These are phyloP conservation scores for Kitagawia praeruptora DNA, from an alignment of 129 eudicot genomes.

Conservation along the genomic window DNA sequence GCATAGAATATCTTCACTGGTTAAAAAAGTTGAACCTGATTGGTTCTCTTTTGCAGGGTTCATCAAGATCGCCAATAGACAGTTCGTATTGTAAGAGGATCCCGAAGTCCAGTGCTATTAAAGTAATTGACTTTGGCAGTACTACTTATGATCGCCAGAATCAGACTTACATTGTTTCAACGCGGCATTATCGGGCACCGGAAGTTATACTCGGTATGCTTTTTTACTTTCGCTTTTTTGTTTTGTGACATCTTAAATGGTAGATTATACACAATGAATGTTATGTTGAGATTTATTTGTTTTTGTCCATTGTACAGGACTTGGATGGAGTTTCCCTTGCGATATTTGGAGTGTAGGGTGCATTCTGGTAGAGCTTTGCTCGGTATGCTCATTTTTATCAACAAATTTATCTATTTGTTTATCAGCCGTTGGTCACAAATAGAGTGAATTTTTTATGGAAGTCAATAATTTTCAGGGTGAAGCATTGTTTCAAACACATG, in stretches of 20 bases:
- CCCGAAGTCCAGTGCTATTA: constrained; percentile 90
- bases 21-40: neutral
- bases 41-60: constrained; percentile 30
- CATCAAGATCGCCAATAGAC: constrained; percentile 67
- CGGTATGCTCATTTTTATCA: constrained; percentile 32
- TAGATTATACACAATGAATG: neutral
- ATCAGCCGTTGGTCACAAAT: neutral
- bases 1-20: neutral
- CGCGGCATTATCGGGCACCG: constrained; percentile 93
- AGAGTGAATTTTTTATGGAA: neutral
- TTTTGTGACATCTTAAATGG: neutral
- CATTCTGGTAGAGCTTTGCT: constrained; percentile 80
- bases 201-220: constrained; percentile 79
- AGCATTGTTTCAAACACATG: constrained; percentile 91
- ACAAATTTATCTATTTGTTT: neutral
- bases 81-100: constrained; percentile 53
- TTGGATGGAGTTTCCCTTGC: constrained; percentile 93
- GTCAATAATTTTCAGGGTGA: constrained; percentile 43
- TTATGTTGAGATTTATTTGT: neutral
- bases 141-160: constrained; percentile 60
- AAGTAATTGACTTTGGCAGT: constrained; percentile 94
- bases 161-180: constrained; percentile 78
- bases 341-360: constrained; percentile 98
- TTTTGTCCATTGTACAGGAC: constrained; percentile 31
- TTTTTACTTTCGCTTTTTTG: neutral